Evolutionary conservation across 345 rosid species (phyloP), one percentile per base, ranked within the genome.

Genomic region (Salix exigua): DNA sequence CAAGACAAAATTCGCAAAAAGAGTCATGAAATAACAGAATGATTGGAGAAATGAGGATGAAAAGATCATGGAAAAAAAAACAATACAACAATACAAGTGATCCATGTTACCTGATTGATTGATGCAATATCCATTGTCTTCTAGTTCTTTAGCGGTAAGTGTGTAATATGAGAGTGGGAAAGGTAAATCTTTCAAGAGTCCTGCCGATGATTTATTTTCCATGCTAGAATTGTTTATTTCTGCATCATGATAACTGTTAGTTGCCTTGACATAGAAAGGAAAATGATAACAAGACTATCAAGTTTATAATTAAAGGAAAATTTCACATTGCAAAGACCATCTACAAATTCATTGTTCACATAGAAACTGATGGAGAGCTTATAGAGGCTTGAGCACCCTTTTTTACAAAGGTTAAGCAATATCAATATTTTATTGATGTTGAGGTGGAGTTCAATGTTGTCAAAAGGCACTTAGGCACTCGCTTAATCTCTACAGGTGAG

Each of bases 131-230:
- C 94, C 92, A 86, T 92, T 96, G 77, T 87, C 89, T 82, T 92
- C 93, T 83, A 93, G 77, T 84, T 96, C 90, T 80, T 87, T 89
- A 51, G 86, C 83, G 25, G 89, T 89, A 64, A 96, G 90, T 14
- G 93, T 91, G 68, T 96, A 92, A 83, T 91, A 91, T 68, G 87
- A 76, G 70, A 89, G 66, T 7, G 99, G 95, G 76, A 92, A 93
- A n/a, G 97, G 98, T 78, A 96, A 77, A 76, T 90, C 90, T 77
- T 89, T 90, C 51, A 86, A 44, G 71, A 85, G 68, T 66, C 87
- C 89, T 10, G 19, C 63, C 48, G 70, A 33, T 73, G 89, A 82
- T 10, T 81, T 66, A 72, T 80, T 81, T 13, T 78, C 85, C 33
- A 64, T 42, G 77, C 17, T 14, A 31, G 73, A 72, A 77, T 33